These are phyloP conservation scores for Diutina siamensis DNA, from an alignment of 1,139 yeast genomes.

Conservation along the genomic window DNA sequence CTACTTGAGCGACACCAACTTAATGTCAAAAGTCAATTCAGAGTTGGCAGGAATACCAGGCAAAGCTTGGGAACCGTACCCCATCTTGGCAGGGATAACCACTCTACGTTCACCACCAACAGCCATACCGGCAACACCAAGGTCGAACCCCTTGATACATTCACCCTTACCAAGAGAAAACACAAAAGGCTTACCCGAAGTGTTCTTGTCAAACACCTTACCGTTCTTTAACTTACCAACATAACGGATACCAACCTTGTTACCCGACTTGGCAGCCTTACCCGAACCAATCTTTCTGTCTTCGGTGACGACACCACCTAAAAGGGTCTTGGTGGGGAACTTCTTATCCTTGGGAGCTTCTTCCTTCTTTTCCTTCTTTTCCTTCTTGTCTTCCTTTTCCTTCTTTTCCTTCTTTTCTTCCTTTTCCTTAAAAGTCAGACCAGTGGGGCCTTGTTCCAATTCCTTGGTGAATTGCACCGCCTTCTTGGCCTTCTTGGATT, in stretches of 20 bases:
- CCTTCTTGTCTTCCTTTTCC: conserved; percentile 17
- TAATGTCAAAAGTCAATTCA: conserved; percentile 90
- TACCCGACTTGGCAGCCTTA: conserved; percentile 75
- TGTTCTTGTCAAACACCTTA: conserved; percentile 91
- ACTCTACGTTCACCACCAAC: conserved; percentile 99
- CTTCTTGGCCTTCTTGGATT: conserved; percentile 41
- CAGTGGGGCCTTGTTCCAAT: conserved; percentile 88
- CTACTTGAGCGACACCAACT: conserved; percentile 81
- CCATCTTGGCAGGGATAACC: conserved; percentile 90
- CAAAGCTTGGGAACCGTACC: conserved; percentile 85
- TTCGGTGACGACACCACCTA: conserved; percentile 89
- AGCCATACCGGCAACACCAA: conserved; percentile 97
- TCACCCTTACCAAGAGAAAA: conserved; percentile 94
- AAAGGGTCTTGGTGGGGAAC: conserved; percentile 62
- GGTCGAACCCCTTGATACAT: conserved; percentile 97
- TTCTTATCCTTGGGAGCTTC: conserved; percentile 23
- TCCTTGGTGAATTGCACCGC: conserved; percentile 82
- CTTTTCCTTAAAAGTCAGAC: conserved; percentile 17
- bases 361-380: conserved; percentile 19
- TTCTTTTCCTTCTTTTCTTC: conserved; percentile 21
- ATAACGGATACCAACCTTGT: conserved; percentile 93
- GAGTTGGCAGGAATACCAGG: conserved; percentile 98
- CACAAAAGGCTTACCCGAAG: conserved; percentile 89
- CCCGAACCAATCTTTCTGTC: conserved; percentile 89
- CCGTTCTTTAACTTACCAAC: conserved; percentile 96